A percentile compares a stretch with the other conserved stretches of the same genome.
These are phyloP conservation scores for Cladosporium oxysporum DNA, from an alignment of 2,329 filamentous ascomycete genomes.

Conservation along the genomic window DNA sequence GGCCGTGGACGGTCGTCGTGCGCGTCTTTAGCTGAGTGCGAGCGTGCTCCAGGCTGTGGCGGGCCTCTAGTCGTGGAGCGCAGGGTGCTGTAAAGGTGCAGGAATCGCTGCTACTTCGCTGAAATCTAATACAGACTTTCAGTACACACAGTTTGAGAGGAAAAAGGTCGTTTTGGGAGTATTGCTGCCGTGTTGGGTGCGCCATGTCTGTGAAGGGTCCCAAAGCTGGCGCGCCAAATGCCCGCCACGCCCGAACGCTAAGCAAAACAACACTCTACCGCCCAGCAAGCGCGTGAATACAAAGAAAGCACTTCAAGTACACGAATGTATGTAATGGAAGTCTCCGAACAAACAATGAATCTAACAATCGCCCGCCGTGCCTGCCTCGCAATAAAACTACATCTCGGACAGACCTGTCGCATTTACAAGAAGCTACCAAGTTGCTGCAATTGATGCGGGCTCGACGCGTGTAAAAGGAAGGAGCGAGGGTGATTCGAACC, in stretches of 20 bases:
- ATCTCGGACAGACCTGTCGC: too few species aligned
- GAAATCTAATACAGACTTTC: background rate
- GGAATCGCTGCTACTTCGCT: background rate
- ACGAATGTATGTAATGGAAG: too few species aligned
- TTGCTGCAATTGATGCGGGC: too few species aligned
- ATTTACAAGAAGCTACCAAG: too few species aligned
- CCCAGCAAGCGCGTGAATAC: background rate
- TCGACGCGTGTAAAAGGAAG: background rate
- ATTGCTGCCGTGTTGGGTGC: background rate
- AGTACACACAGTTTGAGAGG: background rate
- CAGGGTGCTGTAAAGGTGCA: constrained; percentile 2
- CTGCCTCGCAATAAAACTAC: too few species aligned
- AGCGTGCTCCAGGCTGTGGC: background rate
- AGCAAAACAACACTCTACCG: background rate
- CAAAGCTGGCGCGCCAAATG: background rate
- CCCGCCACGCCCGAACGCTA: background rate
- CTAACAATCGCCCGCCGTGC: too few species aligned
- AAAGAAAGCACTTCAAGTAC: background rate
- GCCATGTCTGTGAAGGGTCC: background rate
- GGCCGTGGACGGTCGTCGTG: background rate
- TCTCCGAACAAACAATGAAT: too few species aligned
- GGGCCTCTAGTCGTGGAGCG: background rate
- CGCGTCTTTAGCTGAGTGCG: background rate
- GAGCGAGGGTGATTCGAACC: background rate
- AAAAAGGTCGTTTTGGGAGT: background rate